These are phyloP conservation scores for Epicoccum nigrum DNA, from an alignment of 2,329 filamentous ascomycete species.

Conservation along the genomic window DNA sequence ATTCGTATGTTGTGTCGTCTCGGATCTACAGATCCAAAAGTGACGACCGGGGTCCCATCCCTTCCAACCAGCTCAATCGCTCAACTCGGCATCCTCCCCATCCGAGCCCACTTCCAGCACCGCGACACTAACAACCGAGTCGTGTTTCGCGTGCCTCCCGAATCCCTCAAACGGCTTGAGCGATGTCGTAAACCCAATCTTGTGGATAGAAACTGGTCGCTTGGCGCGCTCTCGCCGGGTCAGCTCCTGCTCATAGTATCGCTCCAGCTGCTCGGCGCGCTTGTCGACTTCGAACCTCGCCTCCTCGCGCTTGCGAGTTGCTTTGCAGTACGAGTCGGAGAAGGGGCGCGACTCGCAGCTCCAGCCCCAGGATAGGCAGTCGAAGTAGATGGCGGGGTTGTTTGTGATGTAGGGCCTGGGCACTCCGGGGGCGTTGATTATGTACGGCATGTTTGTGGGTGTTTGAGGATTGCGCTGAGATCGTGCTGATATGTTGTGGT, in stretches of 20 bases:
- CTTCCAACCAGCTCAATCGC: slow-evolving; percentile 1
- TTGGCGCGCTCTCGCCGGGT: slow-evolving; percentile 11
- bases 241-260: slow-evolving; percentile 14
- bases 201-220: slow-evolving; percentile 5
- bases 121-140: slow-evolving; percentile 14
- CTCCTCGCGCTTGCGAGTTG: slow-evolving; percentile 20
- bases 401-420: slow-evolving; percentile 29
- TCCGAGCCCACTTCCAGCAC: slow-evolving; percentile 12
- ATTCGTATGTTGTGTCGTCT: slow-evolving; percentile 3
- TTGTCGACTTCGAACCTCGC: slow-evolving; percentile 17
- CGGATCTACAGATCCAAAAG: not conserved
- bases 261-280: slow-evolving; percentile 23
- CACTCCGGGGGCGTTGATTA: slow-evolving; percentile 23
- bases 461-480: too few relatives aligned
- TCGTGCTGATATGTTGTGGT: not conserved
- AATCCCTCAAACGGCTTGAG: slow-evolving; percentile 15
- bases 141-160: slow-evolving; percentile 14
- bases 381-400: slow-evolving; percentile 29
- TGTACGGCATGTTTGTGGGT: slow-evolving; percentile 26
- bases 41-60: not conserved
- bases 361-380: slow-evolving; percentile 24
- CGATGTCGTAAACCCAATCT: slow-evolving; percentile 5
- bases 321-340: slow-evolving; percentile 23
- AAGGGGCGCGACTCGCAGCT: slow-evolving; percentile 25
- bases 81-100: slow-evolving; percentile 10